phyloP scores from a whole-genome alignment of 306 rosid genomes.

The Hylodesmum podocarpum region DNA sequence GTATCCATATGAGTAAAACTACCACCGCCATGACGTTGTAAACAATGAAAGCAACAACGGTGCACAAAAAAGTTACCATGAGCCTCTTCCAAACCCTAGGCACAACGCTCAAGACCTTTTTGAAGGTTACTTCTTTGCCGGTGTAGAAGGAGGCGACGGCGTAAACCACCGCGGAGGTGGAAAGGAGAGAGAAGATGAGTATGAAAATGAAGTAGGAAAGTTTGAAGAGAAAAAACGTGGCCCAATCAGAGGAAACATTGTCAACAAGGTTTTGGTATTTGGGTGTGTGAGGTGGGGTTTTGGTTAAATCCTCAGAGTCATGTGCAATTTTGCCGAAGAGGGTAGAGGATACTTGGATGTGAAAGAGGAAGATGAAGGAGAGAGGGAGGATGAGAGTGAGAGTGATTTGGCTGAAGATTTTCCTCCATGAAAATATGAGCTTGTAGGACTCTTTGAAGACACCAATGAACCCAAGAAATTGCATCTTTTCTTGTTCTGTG shows the following conservation, averaged over 20 bases:
- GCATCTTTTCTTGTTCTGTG: slow-evolving; percentile 46
- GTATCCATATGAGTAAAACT: background rate
- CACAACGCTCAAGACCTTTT: slow-evolving; percentile 43
- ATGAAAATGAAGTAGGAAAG: slow-evolving; percentile 19
- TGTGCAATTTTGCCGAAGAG: background rate
- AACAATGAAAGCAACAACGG: slow-evolving; percentile 24
- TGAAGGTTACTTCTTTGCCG: slow-evolving; percentile 34
- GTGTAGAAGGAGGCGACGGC: slow-evolving; percentile 47
- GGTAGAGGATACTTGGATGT: slow-evolving; percentile 32
- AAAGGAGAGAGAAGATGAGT: slow-evolving; percentile 43
- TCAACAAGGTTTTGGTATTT: slow-evolving; percentile 10
- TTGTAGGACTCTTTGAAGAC: slow-evolving; percentile 48
- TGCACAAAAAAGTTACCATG: slow-evolving; percentile 49
- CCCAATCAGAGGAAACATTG: slow-evolving; percentile 24
- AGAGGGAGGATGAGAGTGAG: slow-evolving; percentile 49
- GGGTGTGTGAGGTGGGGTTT: background rate
- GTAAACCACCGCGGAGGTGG: slow-evolving; percentile 55
- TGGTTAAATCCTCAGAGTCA: background rate
- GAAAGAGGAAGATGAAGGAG: slow-evolving; percentile 38
- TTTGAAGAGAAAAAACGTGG: slow-evolving; percentile 31
- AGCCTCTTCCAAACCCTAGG: slow-evolving; percentile 55
- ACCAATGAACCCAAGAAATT: slow-evolving; percentile 42
- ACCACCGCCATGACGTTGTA: slow-evolving; percentile 23
- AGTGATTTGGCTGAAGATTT: slow-evolving; percentile 49
- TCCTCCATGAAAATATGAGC: slow-evolving; percentile 39